Evolutionary conservation across 257 asterid species (phyloP), one percentile per base, ranked within the genome.

Genomic region (Solanum pinnatisectum): DNA sequence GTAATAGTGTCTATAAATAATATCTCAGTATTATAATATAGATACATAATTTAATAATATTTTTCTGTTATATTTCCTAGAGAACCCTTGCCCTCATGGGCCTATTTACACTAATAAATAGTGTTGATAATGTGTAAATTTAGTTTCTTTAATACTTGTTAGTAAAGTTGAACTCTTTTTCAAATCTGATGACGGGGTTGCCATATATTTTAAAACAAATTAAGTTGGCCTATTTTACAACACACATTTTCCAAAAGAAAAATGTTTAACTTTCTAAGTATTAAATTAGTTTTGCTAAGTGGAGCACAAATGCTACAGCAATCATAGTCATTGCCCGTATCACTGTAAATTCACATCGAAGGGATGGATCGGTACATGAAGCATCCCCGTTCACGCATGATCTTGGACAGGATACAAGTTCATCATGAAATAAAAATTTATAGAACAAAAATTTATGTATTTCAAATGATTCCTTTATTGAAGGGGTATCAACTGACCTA

Each of bases 401-500:
- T 71, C 40, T 1, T 6, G 14, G 14, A n/a, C 32, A 71, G 40
- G 36, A 78, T n/a, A 5, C 8, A 78, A n/a, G 84, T n/a, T n/a
- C 36, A 78, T 42, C 84, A 78, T 8, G 36, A 77, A n/a, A 39
- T 39, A 7, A 40, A 39, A 42, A 78, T 13, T 40, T 42, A 40
- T 78, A 76, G n/a, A 78, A 42, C 63, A 78, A 3, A 25, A 14
- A 27, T 13, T 40, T 23, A 13, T 40, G 23, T 78, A n/a, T 40
- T 42, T 78, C 16, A 40, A 78, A 59, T 40, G 60, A 77, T 77
- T 39, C 35, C 4, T 40, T 23, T 77, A 40, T 22, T 78, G 37
- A 78, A 78, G 63, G 84, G 84, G 35, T 77, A 77, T 77, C 35
- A 77, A n/a, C 39, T 89, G 90, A 95, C 98, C 98, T 89, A 93